Base-by-base conservation (phyloP, 768 basidiomycete species). In the Termitomyces sp. region DNA sequence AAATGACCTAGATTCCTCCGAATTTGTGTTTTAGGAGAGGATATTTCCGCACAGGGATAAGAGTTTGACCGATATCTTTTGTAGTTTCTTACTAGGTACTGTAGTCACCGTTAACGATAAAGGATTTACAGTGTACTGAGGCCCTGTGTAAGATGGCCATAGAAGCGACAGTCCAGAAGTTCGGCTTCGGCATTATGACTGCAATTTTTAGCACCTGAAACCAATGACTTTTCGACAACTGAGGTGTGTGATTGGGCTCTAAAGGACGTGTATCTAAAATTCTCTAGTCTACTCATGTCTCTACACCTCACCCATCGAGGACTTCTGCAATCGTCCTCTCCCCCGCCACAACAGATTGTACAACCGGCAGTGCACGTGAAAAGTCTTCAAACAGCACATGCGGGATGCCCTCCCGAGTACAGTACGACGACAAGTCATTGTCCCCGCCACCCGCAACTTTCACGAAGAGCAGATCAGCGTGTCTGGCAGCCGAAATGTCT, bases 401-500 rank as follows among this genome's bases (percentile, higher is more conserved):
- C 58, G 80, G 79, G 63, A 98, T 94, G 11, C 81, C 78, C 61
- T 93, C 84, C 57, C 83, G 77, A 50, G 73, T 79, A 76, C 95
- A 98, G 72, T 92, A 96, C 14, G 78, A 77, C 55, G 86, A 84
- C 11, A 99, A 77, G 66, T 98, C 94, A 65, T 95, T 97, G 62
- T 90, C 90, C 34, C 85, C 86, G 56, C 82, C 82, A 1, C 70
- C 66, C 61, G 90, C 91, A 60, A 79, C 77, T 71, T 98, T 98
- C 60, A 95, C 94, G 67, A 98, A 98, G n/a, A 99, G 80, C 19
- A 94, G 73, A 70, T 98, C 94, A 17, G 97, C 94, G 64, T 95
- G 91, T 56, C 77, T 79, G 0, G 97, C 97, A 3, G 97, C 96
- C 9, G 91, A 94, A 71, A 97, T 82, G 69, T 97, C 94, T 91